Evolutionary conservation across 352 stramenopile genomes (phyloP), one percentile per base, ranked within the genome.

Genomic region (Phytophthora citricola): DNA sequence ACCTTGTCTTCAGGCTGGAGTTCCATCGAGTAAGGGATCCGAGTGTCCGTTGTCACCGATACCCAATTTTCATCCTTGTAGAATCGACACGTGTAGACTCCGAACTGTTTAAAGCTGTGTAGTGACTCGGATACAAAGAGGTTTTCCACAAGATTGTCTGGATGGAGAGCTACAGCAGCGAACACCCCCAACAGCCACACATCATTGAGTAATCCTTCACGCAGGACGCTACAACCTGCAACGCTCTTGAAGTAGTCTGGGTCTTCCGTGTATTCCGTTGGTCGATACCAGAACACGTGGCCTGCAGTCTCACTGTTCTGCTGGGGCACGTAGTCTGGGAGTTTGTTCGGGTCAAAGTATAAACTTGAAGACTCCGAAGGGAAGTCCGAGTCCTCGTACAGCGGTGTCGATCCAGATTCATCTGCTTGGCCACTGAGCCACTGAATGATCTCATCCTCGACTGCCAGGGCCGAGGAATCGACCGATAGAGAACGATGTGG

Each of bases 31-130:
- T 89, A 91, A 22, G 92, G 92, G 26, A 97, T 60, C 3, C 85
- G 75, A 46, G 92, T 97, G 63, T 98, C 92, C 3, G 90, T 94
- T 31, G 92, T 94, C 46, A 97, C 83, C 3, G 90, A 81, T 12
- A 95, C 73, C 92, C 91, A 98, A 26, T 83, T 72, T 29, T 86
- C 90, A 63, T 97, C 87, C 49, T 96, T 97, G 77, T 96, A 98
- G 68, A 98, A 97, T 15, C 92, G 89, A 71, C 92, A 98, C 1
- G 88, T 97, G 70, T 88, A 97, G 17, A 97, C 77, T 9, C 92
- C 92, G 63, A 87, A 97, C 38, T 84, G 69, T 59, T 93, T 91
- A 58, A 93, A 94, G 20, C 68, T 73, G 31, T 91, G 60, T 14
- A 96, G 73, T 11, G 84, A 87, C 31, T 95, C 85, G 54, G 86